Percentiles rank a stretch among this genome's conserved stretches.
Conservation (phyloP, 192 early-diverging fungal species). For the Chytriomyces sp. region DNA sequence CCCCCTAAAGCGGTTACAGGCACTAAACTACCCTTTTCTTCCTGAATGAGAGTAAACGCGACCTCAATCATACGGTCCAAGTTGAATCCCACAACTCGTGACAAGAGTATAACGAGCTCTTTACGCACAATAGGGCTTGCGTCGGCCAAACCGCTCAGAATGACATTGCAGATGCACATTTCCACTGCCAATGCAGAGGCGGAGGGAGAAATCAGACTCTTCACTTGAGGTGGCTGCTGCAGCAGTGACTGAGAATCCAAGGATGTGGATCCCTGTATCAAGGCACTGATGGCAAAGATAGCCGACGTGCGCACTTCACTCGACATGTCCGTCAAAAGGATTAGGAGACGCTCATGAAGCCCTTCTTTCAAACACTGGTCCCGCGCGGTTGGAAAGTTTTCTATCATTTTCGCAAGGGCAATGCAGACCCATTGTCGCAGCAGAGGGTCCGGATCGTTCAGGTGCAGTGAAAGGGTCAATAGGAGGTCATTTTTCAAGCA, state of each 20-base stretch:
- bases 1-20: not conserved
- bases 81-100: conserved; percentile 73
- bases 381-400: conserved; percentile 72
- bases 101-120: conserved; percentile 81
- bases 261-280: conserved; percentile 68
- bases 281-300: conserved; percentile 76
- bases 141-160: conserved; percentile 71
- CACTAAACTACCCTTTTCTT: not conserved
- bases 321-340: conserved; percentile 65
- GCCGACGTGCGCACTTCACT: conserved; percentile 84
- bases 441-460: conserved; percentile 72
- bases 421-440: conserved; percentile 89
- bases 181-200: conserved; percentile 53
- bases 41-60: conserved; percentile 62
- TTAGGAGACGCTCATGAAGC: conserved; percentile 64
- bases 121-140: conserved; percentile 87
- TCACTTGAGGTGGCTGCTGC: not conserved
- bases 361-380: conserved; percentile 58
- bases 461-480: conserved; percentile 63
- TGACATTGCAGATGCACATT: conserved; percentile 71
- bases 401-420: conserved; percentile 85
- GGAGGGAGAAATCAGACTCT: not conserved
- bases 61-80: conserved; percentile 64
- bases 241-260: not conserved
- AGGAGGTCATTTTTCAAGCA: conserved; percentile 75